Base-by-base conservation (phyloP, 1,284 basidiomycete genomes). In the Coriolopsis trogii region DNA sequence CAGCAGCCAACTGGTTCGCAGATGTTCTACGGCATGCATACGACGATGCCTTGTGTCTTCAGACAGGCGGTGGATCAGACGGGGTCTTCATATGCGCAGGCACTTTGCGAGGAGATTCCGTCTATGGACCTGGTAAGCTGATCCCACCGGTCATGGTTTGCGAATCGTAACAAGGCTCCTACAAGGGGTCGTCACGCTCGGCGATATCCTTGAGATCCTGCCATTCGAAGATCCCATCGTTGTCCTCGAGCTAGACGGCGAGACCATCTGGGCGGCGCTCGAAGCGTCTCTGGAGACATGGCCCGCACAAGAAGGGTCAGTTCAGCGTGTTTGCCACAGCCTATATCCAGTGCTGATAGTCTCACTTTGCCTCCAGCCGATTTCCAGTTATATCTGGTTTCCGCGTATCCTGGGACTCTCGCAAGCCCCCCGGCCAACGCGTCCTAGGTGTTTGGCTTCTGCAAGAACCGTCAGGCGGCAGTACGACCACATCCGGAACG, bases 301-400 rank as follows among this genome's bases (percentile, higher is more conserved):
- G 82, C 94, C 94, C 4, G 87, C 91, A 16, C 93, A 95, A 70
- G 94, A 96, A 78, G 94, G 93, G 91, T 85, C 54, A 64, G 77
- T 56, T 1, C 18, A 20, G 7, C 8, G 25, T 21, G 29, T 6
- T 23, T 43, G 10, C 31, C 9, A 6, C 25, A 36, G 8, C 40
- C n/a, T 28, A n/a, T 21, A 25, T 5, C 18, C 6, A 7, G 13
- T 13, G 30, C n/a, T 16, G 8, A 8, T 24, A 20, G 15, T n/a
- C 40, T 26, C 13, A 13, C 13, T 24, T 3, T 4, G 1, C 8
- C 18, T 28, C 1, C 57, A 93, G 93, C 12, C 90, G 94, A 3
- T 97, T 97, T 68, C 94, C 94, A 0, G 79, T 94, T 20, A 76
- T 96, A 25, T 87, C 92, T 13, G 94, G 94, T n/a, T 79, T 96